Evolutionary conservation across 2,329 filamentous ascomycete species (phyloP).

Genomic region (Botryotinia convoluta): DNA sequence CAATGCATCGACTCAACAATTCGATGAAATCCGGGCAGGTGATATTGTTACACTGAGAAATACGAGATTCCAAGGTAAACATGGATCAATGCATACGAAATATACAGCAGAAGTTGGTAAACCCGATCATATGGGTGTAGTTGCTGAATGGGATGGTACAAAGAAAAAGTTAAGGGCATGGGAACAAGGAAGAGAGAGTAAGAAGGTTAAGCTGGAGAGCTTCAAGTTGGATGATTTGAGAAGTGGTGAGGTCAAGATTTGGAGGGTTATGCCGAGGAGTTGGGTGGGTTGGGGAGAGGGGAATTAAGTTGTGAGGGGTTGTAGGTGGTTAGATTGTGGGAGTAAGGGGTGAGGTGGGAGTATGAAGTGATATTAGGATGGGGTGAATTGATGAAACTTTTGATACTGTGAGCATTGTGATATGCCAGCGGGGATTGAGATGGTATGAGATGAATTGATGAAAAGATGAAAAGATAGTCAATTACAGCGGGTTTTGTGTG

Average conservation of each 20-base stretch:
- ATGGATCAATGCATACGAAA: conserved; percentile 92
- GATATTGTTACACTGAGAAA: conserved; percentile 94
- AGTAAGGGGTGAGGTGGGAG: neutral
- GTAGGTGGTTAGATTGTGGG: neutral
- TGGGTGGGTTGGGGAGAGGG: conserved; percentile 79
- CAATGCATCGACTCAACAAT: conserved; percentile 85
- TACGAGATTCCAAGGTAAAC: conserved; percentile 90
- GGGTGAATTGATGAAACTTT: neutral
- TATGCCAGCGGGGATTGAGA: neutral
- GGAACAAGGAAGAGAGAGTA: conserved; percentile 92
- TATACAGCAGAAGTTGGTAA: conserved; percentile 87
- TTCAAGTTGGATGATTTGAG: conserved; percentile 90
- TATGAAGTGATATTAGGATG: neutral
- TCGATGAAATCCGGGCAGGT: conserved; percentile 88
- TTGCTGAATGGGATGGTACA: conserved; percentile 95
- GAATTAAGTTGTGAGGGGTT: neutral
- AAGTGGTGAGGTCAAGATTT: conserved; percentile 94
- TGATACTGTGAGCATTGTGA: neutral
- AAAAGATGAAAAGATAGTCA: neutral
- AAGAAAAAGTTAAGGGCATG: conserved; percentile 96
- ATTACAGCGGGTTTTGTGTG: conserved; percentile 5
- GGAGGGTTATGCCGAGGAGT: conserved; percentile 86
- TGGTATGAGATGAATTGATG: neutral
- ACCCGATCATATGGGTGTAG: conserved; percentile 80
- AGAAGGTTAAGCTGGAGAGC: conserved; percentile 90